Evolutionary conservation across 129 eudicot genomes (phyloP), one percentile per base, ranked within the genome.

Genomic region (Escallonia rubra): DNA sequence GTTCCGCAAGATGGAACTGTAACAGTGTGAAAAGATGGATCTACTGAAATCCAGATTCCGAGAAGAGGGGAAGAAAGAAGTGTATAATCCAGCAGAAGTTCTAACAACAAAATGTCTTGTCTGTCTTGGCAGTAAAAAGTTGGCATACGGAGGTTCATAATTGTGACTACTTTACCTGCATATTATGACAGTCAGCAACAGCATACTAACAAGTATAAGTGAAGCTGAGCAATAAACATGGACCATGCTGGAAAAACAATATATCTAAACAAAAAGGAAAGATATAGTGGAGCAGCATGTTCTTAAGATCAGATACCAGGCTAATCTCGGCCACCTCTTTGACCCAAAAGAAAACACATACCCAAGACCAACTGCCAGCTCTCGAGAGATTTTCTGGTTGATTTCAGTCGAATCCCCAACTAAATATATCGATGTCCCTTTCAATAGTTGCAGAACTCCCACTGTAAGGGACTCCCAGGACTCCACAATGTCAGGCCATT

Each of bases 331-430:
- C 69, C 63, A 73, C 38, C 47, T 59, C 45, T 10, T n/a, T 45
- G 12, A 39, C 57, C 14, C 57, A 62, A 38, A 10, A 14, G 34
- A 44, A 63, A 55, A 14, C 45, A 47, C 79, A 12, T 82, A 93
- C 99, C 99, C 90, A 15, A 93, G 90, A 72, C 96, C 99, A 70
- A 89, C 93, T 2, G 96, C 99, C 41, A 93, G 77, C 70, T 89
- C 99, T 71, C 80, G 72, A 61, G 99, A 89, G 72, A 93, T 74
- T 72, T 76, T 93, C 73, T 82, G 69, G 85, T 93, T 93, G 69
- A 93, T 87, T 72, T 93, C 96, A 39, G 95, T 80, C 2, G 96
- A 93, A 65, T 89, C 96, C 64, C 99, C 99, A 75, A 93, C 96
- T 71, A 93, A 74, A 74, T 73, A 89, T 49, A 93, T 64, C 4